Conservation (phyloP, 441 rosid genomes). For the Hura crepitans region DNA sequence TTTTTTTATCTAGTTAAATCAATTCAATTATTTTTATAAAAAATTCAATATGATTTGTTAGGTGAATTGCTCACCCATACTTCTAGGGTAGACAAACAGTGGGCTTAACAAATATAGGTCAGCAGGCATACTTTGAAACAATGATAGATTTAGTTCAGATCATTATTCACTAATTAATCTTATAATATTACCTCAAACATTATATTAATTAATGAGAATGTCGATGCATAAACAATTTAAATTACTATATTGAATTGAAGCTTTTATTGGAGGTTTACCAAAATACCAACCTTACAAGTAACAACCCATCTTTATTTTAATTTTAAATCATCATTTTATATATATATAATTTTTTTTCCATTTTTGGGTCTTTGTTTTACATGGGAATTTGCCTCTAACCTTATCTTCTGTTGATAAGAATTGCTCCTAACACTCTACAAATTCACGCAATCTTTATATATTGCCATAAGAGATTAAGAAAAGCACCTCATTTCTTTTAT, state of each 20-base stretch:
- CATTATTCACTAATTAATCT: background rate
- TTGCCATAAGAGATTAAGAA: too few relatives aligned
- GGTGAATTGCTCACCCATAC: too few relatives aligned
- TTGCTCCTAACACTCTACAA: too few relatives aligned
- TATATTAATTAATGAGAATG: background rate
- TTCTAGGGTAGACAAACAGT: background rate
- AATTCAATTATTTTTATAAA: too few relatives aligned
- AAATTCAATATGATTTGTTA: too few relatives aligned
- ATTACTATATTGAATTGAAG: too few relatives aligned
- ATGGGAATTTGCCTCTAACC: background rate
- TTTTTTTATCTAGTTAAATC: too few relatives aligned
- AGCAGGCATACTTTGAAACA: background rate
- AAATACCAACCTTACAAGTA: background rate
- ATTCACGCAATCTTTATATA: too few relatives aligned
- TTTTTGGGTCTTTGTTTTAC: background rate
- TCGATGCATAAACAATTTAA: background rate
- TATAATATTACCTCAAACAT: background rate
- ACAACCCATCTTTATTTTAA: background rate
- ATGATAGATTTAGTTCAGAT: conserved; percentile 4
- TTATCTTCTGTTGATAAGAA: too few relatives aligned
- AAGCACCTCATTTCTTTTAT: too few relatives aligned
- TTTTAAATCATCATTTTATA: background rate
- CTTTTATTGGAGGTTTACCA: background rate
- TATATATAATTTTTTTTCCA: background rate
- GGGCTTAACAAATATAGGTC: background rate